Conservation (phyloP, 2,329 filamentous ascomycete genomes). For the Endocalyx cinctus region DNA sequence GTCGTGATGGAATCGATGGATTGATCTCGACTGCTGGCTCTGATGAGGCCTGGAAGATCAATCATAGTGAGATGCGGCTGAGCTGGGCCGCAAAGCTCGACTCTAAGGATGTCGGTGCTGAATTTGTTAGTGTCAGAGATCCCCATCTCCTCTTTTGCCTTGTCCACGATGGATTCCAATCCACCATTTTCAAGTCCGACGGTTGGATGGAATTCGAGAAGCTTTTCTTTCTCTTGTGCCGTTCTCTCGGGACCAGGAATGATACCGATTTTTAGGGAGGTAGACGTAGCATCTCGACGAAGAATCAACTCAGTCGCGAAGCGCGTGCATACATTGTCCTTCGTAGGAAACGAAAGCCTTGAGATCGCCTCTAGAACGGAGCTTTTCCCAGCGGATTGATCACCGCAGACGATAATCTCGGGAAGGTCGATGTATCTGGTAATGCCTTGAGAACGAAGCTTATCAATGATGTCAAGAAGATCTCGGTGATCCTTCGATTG, state of each 20-base stretch:
- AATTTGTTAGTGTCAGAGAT: slow-evolving; percentile 30
- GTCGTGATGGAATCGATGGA: slow-evolving; percentile 32
- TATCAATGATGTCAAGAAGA: slow-evolving; percentile 32
- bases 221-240: slow-evolving; percentile 11
- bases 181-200: slow-evolving; percentile 12
- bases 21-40: slow-evolving; percentile 35
- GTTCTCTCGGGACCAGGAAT: slow-evolving; percentile 11
- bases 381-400: slow-evolving; percentile 59
- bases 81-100: slow-evolving; percentile 36
- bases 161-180: slow-evolving; percentile 24
- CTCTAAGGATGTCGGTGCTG: slow-evolving; percentile 33
- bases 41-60: slow-evolving; percentile 47
- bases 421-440: slow-evolving; percentile 34
- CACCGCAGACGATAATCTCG: slow-evolving; percentile 51
- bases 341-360: slow-evolving; percentile 52
- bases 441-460: slow-evolving; percentile 29
- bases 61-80: slow-evolving; percentile 48
- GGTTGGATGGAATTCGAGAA: slow-evolving; percentile 18
- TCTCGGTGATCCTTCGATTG: slow-evolving; percentile 17
- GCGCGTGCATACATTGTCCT: slow-evolving; percentile 53
- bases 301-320: slow-evolving; percentile 59
- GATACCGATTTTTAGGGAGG: slow-evolving; percentile 22
- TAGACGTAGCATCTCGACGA: slow-evolving; percentile 32
- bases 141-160: slow-evolving; percentile 38
- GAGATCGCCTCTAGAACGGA: slow-evolving; percentile 61